These are phyloP conservation scores for Leccinum pseudoinsigne DNA, from an alignment of 1,284 basidiomycete genomes.

Conservation along the genomic window DNA sequence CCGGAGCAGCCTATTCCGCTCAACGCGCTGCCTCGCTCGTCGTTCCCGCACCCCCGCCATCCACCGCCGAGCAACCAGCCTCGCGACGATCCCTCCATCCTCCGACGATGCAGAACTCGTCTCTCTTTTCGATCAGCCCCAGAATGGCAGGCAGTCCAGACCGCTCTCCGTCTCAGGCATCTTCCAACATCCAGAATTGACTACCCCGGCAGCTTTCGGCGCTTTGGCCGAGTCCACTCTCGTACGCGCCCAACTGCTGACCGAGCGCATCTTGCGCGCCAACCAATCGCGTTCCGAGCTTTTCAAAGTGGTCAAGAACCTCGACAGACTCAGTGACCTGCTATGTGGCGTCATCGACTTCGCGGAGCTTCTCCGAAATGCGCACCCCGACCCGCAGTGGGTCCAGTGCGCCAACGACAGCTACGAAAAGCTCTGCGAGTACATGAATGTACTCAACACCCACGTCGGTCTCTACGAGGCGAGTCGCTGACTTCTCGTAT, in stretches of 20 bases:
- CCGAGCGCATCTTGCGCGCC: conserved; percentile 70
- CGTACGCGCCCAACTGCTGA: conserved; percentile 69
- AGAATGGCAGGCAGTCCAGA: conserved; percentile 36
- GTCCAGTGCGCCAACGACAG: conserved; percentile 81
- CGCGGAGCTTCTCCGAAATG: conserved; percentile 91
- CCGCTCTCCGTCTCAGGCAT: conserved; percentile 61
- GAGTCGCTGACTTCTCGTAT: conserved; percentile 32
- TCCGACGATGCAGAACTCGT: conserved; percentile 63
- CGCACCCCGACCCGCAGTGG: conserved; percentile 89
- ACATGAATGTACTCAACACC: conserved; percentile 98
- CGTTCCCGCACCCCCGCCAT: conserved; percentile 37
- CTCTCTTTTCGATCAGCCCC: conserved; percentile 70
- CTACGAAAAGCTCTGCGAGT: conserved; percentile 92
- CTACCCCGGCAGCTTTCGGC: conserved; percentile 59
- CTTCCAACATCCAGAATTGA: conserved; percentile 67
- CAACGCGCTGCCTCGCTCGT: conserved; percentile 44
- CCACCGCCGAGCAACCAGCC: conserved; percentile 19
- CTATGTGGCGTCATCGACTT: conserved; percentile 97
- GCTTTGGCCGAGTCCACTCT: conserved; percentile 71
- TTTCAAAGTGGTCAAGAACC: conserved; percentile 85
- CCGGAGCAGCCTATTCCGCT: conserved; percentile 38
- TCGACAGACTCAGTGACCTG: conserved; percentile 94
- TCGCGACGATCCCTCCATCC: conserved; percentile 53
- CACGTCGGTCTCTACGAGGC: conserved; percentile 92
- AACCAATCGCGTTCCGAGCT: conserved; percentile 69